These are phyloP conservation scores for Oxyria digyna DNA, from an alignment of 148 eudicot species.

Conservation along the genomic window DNA sequence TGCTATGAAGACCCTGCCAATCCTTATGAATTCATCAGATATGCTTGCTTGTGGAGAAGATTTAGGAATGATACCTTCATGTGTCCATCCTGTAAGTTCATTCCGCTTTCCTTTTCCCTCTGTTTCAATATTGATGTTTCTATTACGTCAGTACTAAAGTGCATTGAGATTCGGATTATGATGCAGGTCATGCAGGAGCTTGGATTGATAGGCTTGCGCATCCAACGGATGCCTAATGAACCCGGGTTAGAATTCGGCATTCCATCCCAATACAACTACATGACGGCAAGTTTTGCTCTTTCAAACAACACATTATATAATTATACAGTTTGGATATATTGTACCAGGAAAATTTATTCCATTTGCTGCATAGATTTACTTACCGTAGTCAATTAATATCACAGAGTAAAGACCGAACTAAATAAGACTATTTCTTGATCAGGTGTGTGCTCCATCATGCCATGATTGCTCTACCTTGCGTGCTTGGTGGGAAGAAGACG, in stretches of 20 bases:
- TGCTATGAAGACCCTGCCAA: constrained; percentile 92
- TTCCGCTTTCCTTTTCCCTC: background rate
- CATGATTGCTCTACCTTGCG: constrained; percentile 94
- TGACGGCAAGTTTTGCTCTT: constrained; percentile 55
- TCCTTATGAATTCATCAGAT: constrained; percentile 78
- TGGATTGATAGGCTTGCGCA: constrained; percentile 85
- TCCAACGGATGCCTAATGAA: constrained; percentile 96
- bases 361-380: background rate
- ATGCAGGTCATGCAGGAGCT: constrained; percentile 95
- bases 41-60: constrained; percentile 99
- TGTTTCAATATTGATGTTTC: background rate
- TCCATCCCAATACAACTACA: constrained; percentile 82
- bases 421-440: too few relatives aligned
- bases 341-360: background rate
- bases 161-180: background rate
- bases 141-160: background rate
- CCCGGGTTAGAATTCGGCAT: constrained; percentile 77
- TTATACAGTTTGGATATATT: background rate
- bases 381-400: too few relatives aligned
- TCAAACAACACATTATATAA: background rate
- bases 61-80: constrained; percentile 87
- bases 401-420: too few relatives aligned
- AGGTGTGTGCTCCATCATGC: constrained; percentile 99
- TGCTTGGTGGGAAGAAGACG: constrained; percentile 99
- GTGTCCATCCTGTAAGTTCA: constrained; percentile 86